Evolutionary conservation across 75 land plant genomes (phyloP).

Genomic region (Larix kaempferi): DNA sequence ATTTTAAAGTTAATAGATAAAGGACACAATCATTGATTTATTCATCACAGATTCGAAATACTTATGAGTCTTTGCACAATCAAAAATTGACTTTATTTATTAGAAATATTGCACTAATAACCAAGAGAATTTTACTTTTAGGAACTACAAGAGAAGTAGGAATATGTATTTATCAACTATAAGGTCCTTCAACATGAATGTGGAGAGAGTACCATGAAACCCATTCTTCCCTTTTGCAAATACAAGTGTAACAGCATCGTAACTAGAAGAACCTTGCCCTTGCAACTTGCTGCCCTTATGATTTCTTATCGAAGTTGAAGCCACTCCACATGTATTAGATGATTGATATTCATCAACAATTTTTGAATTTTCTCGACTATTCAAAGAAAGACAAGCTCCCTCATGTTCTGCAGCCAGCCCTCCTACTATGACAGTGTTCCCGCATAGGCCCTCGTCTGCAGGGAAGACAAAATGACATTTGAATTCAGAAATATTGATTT

Average conservation of each 20-base stretch:
- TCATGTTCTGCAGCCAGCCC: conserved; percentile 15
- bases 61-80: no score
- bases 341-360: not conserved
- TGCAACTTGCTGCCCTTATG: not conserved
- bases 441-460: conserved; percentile 39
- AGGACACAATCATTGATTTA: no score
- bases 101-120: not conserved
- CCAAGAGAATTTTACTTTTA: not conserved
- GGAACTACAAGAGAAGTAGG: not conserved
- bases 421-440: conserved; percentile 27
- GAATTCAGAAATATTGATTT: not conserved
- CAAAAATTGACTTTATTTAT: no score
- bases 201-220: conserved; percentile 20
- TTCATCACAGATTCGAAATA: no score
- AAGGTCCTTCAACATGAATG: not conserved
- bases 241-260: conserved; percentile 35
- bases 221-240: conserved; percentile 38
- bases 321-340: not conserved
- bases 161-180: not conserved
- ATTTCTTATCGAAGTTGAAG: not conserved
- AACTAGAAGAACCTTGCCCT: not conserved
- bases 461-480: not conserved
- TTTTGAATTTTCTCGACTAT: conserved; percentile 6
- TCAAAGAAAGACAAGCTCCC: conserved; percentile 13
- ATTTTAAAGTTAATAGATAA: no score